phyloP scores from a whole-genome alignment of 1,139 yeast genomes.

The Geotrichum aggregatum region DNA sequence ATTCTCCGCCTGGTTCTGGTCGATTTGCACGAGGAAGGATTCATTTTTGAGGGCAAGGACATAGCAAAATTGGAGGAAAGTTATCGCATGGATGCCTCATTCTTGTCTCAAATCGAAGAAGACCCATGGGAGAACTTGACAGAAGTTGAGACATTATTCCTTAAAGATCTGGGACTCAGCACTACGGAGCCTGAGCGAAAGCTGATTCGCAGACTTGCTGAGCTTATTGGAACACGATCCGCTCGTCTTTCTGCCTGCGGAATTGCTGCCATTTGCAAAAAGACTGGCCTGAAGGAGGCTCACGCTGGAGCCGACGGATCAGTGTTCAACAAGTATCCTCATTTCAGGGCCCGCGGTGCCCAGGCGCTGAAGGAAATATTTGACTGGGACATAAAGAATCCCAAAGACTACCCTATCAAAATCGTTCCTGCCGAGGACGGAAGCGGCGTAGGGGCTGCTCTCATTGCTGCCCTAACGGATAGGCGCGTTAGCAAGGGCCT shows the following conservation, averaged over 20 bases:
- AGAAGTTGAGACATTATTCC: constrained; percentile 67
- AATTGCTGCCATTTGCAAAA: constrained; percentile 88
- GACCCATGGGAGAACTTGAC: constrained; percentile 84
- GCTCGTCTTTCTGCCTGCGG: constrained; percentile 94
- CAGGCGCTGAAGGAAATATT: constrained; percentile 84
- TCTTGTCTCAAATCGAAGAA: constrained; percentile 80
- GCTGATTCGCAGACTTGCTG: constrained; percentile 76
- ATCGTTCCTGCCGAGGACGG: constrained; percentile 96
- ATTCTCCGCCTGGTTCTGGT: constrained; percentile 73
- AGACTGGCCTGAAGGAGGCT: constrained; percentile 71
- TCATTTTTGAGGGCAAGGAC: constrained; percentile 68
- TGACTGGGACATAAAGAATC: constrained; percentile 58
- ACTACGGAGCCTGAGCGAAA: constrained; percentile 78
- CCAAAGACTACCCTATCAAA: constrained; percentile 66
- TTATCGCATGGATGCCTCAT: constrained; percentile 82
- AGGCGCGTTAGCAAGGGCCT: constrained; percentile 65
- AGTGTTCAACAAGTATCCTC: constrained; percentile 88
- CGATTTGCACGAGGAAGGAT: constrained; percentile 62
- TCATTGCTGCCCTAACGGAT: constrained; percentile 90
- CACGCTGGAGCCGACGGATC: constrained; percentile 98
- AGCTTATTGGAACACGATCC: constrained; percentile 84
- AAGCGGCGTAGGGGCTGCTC: constrained; percentile 96
- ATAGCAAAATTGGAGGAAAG: constrained; percentile 54
- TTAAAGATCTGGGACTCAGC: constrained; percentile 52
- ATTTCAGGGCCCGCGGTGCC: constrained; percentile 85